Percentiles rank a stretch among this genome's conserved stretches.
These are phyloP conservation scores for Hygrophorus russula DNA, from an alignment of 768 basidiomycete genomes.

Conservation along the genomic window DNA sequence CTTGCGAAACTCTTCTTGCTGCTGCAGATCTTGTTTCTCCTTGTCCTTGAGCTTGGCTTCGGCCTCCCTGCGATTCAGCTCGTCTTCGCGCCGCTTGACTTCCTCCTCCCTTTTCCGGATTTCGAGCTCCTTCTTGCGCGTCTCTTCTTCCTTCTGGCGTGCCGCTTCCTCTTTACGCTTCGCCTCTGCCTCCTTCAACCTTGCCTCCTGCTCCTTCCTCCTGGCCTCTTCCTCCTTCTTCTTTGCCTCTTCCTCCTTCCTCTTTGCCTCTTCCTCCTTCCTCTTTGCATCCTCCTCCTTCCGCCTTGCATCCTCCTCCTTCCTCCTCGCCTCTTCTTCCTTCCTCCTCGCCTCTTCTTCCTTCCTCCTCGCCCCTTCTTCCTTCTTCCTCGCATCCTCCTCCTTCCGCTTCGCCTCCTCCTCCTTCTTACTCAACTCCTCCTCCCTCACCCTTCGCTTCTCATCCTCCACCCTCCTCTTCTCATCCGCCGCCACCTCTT, in stretches of 20 bases:
- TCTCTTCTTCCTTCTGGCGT: conserved; percentile 14
- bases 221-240: conserved; percentile 16
- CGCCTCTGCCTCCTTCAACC: conserved; percentile 18
- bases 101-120: conserved; percentile 17
- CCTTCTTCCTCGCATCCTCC: background rate
- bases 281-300: conserved; percentile 8
- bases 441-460: no score
- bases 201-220: conserved; percentile 16
- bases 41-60: conserved; percentile 20
- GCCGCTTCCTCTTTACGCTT: conserved; percentile 12
- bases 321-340: conserved; percentile 11
- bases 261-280: conserved; percentile 17
- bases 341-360: conserved; percentile 12
- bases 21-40: conserved; percentile 17
- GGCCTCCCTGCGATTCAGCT: conserved; percentile 17
- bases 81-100: conserved; percentile 16
- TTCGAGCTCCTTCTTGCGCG: conserved; percentile 16
- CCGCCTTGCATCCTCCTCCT: conserved; percentile 10
- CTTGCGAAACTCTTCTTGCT: conserved; percentile 29
- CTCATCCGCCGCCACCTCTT: no score
- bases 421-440: conserved; percentile 11
- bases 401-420: background rate
- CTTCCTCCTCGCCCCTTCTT: conserved; percentile 10
- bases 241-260: conserved; percentile 13
- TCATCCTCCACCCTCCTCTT: background rate